Evolutionary conservation across 1,284 basidiomycete species (phyloP).

Genomic region (Ustilago crameri): DNA sequence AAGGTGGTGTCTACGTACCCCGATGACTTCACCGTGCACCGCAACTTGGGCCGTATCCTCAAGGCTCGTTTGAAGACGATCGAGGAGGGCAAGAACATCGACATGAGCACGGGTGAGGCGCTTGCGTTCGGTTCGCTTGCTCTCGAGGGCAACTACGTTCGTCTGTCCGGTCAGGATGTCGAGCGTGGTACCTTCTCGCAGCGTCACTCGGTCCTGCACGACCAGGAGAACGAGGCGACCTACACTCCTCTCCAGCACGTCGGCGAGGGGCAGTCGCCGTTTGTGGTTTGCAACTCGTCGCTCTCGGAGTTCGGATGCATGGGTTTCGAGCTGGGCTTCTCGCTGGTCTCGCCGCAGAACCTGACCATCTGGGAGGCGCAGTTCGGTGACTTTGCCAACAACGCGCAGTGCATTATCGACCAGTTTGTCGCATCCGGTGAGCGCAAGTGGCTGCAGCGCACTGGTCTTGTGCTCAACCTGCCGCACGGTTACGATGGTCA

Average conservation of each 20-base stretch:
- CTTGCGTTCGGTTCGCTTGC: constrained; percentile 94
- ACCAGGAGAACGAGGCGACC: constrained; percentile 90
- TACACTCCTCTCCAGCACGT: constrained; percentile 91
- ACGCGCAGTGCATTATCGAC: constrained; percentile 95
- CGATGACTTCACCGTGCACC: constrained; percentile 84
- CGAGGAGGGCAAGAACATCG: constrained; percentile 89
- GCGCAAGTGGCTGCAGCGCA: constrained; percentile 96
- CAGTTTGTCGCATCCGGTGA: constrained; percentile 98
- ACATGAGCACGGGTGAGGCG: constrained; percentile 99
- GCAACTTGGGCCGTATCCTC: constrained; percentile 94
- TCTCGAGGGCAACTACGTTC: constrained; percentile 91
- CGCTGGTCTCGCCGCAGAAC: constrained; percentile 91
- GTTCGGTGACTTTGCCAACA: constrained; percentile 87
- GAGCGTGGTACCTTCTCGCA: constrained; percentile 99
- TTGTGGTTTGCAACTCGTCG: constrained; percentile 96
- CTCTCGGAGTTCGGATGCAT: constrained; percentile 94
- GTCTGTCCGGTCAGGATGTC: constrained; percentile 97
- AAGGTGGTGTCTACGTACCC: constrained; percentile 87
- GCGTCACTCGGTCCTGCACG: constrained; percentile 95
- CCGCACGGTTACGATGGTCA: constrained; percentile 97
- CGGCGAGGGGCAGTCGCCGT: constrained; percentile 85
- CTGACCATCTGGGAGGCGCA: constrained; percentile 98
- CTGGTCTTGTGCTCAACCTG: constrained; percentile 88
- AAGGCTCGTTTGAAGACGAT: constrained; percentile 86
- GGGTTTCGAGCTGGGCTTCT: constrained; percentile 98